Evolutionary conservation across 208 protist species (phyloP), one percentile per base, ranked within the genome.

Genomic region (Leishmania amazonensis): DNA sequence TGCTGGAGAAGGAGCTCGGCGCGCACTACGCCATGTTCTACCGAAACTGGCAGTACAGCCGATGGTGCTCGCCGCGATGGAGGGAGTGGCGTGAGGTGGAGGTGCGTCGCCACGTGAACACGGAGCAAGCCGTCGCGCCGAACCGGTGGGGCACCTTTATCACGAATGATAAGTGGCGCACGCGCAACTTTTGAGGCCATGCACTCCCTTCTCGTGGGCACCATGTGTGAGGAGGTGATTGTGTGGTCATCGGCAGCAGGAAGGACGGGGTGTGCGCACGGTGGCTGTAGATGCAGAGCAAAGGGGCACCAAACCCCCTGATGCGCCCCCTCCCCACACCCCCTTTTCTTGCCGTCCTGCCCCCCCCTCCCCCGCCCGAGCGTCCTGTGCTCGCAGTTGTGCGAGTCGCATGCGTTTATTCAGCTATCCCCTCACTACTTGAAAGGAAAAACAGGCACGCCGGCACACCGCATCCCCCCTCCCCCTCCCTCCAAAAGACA

Each of bases 11-110:
- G 75, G 84, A 93, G 65, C 76, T 87, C 42, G 92, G 92, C 6
- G 87, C 94, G 64, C 94, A 96, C 75, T 97, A 97, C 83, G 92
- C 92, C 57, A 94, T 97, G 88, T 90, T 95, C 76, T 95, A 90
- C 73, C 80, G 84, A 19, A 85, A 93, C 70, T 88, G 78, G 62
- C 70, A 65, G 60, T 97, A 96, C 85, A 96, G 92, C 76, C 83
- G 80, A 6, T 92, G 90, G 90, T 97, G 94, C 83, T 96, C 92
- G 53, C 94, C 94, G 78, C 89, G 94, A 21, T 97, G 94, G 92
- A 76, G 94, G 38, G 92, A 97, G 83, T 97, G 94, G 92, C 87
- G 94, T 1, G 94, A 97, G 83, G 38, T 94, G 45, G 88, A 96
- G 86, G 87, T 95, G 58, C 84, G 88, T 76, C 88, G 88, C 42